Conservation (phyloP, 2,329 filamentous ascomycete species). For the Cladophialophora bantiana region DNA sequence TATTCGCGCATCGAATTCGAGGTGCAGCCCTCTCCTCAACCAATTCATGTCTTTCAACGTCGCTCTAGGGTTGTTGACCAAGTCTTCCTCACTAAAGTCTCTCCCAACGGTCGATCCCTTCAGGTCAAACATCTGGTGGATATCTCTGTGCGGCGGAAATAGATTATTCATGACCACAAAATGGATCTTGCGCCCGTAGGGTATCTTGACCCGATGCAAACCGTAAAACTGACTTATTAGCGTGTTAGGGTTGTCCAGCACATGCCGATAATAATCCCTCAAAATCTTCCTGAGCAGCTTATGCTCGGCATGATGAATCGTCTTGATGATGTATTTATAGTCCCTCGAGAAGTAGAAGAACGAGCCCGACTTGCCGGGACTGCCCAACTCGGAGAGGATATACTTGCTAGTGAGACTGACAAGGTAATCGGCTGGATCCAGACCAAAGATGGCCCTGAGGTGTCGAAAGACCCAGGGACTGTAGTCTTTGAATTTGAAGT, state of each 20-base stretch:
- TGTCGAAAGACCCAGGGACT: conserved; percentile 99
- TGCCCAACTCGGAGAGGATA: conserved; percentile 94
- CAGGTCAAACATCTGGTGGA: conserved; percentile 94
- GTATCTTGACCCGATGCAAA: conserved; percentile 95
- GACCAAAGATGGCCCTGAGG: conserved; percentile 82
- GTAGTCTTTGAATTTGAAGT: conserved; percentile 99
- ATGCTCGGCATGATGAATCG: conserved; percentile 89
- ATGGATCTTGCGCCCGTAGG: conserved; percentile 97
- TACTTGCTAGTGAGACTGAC: conserved; percentile 99
- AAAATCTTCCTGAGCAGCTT: conserved; percentile 58
- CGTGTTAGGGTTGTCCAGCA: conserved; percentile 92
- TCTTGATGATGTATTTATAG: conserved; percentile 99
- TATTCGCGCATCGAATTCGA: conserved; percentile 89
- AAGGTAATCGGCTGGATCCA: conserved; percentile 96
- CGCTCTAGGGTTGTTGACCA: conserved; percentile 87
- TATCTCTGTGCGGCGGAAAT: conserved; percentile 95
- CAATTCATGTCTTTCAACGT: conserved; percentile 98
- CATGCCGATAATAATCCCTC: conserved; percentile 92
- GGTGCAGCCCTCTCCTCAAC: conserved; percentile 81
- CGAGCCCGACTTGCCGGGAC: conserved; percentile 96
- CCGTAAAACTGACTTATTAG: conserved; percentile 98
- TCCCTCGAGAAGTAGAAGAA: conserved; percentile 99
- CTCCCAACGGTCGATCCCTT: conserved; percentile 96
- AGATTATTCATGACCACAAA: conserved; percentile 99
- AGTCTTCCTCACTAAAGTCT: conserved; percentile 86